A percentile compares a stretch with the other conserved stretches of the same genome.
phyloP scores from a whole-genome alignment of 192 early-diverging fungal genomes.

The Mortierella antarctica region DNA sequence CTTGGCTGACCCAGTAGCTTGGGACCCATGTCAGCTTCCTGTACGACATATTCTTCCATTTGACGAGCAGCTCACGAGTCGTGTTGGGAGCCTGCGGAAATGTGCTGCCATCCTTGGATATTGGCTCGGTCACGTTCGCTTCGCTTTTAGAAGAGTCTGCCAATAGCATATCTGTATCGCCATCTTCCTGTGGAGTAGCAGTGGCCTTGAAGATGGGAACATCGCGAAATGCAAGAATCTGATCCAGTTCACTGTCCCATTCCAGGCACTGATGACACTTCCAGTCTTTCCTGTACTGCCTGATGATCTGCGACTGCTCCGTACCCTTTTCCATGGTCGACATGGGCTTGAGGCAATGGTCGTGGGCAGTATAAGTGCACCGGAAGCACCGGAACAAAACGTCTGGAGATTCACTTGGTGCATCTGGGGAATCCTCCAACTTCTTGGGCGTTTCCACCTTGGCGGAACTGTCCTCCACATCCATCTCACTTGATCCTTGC shows the following conservation, averaged over 20 bases:
- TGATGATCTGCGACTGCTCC: slow-evolving; percentile 22
- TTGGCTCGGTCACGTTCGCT: not conserved
- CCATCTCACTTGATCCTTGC: slow-evolving; percentile 19
- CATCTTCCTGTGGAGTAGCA: not conserved
- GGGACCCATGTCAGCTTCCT: slow-evolving; percentile 64
- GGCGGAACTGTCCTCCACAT: slow-evolving; percentile 1
- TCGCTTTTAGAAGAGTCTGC: slow-evolving; percentile 6
- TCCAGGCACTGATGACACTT: slow-evolving; percentile 52
- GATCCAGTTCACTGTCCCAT: slow-evolving; percentile 51
- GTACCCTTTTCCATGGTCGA: slow-evolving; percentile 14
- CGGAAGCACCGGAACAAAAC: slow-evolving; percentile 53
- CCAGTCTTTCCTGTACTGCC: slow-evolving; percentile 51
- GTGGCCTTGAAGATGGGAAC: slow-evolving; percentile 19
- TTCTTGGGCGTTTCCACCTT: not conserved
- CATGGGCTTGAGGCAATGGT: slow-evolving; percentile 35
- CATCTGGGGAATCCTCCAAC: not conserved
- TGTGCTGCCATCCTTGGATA: slow-evolving; percentile 10
- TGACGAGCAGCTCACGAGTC: slow-evolving; percentile 54
- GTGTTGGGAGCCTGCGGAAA: slow-evolving; percentile 25
- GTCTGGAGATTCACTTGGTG: not conserved
- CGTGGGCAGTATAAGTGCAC: slow-evolving; percentile 47
- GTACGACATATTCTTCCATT: slow-evolving; percentile 60
- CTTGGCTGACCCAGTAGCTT: slow-evolving; percentile 54
- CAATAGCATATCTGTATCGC: slow-evolving; percentile 26
- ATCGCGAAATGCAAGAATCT: slow-evolving; percentile 44